Conservation (phyloP, 2,329 filamentous ascomycete species). For the Alternaria ventricosa region DNA sequence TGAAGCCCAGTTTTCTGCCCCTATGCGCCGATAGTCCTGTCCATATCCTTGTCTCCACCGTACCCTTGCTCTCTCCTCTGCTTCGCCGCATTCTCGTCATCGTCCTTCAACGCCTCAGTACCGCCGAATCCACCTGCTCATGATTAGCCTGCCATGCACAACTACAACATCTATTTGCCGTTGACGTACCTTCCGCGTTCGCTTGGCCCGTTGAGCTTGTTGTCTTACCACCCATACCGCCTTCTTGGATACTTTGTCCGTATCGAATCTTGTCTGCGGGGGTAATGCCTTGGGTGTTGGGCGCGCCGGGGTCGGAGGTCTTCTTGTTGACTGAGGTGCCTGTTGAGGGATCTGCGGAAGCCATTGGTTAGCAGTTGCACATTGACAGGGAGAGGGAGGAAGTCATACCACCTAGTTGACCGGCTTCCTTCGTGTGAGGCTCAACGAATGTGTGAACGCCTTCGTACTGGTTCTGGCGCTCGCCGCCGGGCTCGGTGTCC, state of each 20-base stretch:
- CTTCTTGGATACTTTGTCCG: slow-evolving; percentile 63
- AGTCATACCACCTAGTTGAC: slow-evolving; percentile 61
- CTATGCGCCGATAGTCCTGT: slow-evolving; percentile 56
- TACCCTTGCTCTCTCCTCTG: slow-evolving; percentile 61
- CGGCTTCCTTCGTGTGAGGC: slow-evolving; percentile 60
- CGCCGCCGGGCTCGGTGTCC: slow-evolving; percentile 66
- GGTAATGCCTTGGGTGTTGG: slow-evolving; percentile 49
- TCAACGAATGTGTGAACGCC: slow-evolving; percentile 58
- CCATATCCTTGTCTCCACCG: slow-evolving; percentile 57
- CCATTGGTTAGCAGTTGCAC: not conserved
- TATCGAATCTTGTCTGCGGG: slow-evolving; percentile 61
- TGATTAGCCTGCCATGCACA: slow-evolving; percentile 3
- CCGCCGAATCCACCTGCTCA: slow-evolving; percentile 45
- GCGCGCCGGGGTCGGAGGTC: slow-evolving; percentile 46
- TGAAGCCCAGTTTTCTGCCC: slow-evolving; percentile 28
- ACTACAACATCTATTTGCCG: not conserved
- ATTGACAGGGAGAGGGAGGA: not conserved
- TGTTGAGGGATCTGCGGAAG: slow-evolving; percentile 3
- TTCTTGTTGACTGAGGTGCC: slow-evolving; percentile 20
- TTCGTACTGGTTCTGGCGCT: slow-evolving; percentile 66
- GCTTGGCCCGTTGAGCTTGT: slow-evolving; percentile 45
- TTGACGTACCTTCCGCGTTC: slow-evolving; percentile 48
- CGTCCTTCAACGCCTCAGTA: slow-evolving; percentile 48
- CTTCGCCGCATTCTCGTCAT: slow-evolving; percentile 47
- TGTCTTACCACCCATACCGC: slow-evolving; percentile 63